Conservation (phyloP, 345 rosid genomes). For the Eutrema japonicum region DNA sequence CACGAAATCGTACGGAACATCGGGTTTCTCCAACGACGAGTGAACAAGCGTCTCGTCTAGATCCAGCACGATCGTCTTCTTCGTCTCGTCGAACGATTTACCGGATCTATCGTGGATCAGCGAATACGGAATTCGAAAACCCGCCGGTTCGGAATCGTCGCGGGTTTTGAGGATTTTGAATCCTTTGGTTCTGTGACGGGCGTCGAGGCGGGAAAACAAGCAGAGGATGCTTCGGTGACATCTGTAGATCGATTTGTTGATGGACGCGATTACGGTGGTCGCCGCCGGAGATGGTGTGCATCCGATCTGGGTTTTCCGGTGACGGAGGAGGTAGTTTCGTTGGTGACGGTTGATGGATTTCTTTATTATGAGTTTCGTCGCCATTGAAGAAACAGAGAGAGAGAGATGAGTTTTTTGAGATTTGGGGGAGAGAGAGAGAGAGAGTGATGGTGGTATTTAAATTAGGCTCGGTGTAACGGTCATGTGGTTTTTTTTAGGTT, state of each 20-base stretch:
- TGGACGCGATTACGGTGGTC: conserved; percentile 55
- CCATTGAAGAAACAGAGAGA: conserved; percentile 53
- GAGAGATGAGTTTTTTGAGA: conserved; percentile 16
- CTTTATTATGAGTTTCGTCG: conserved; percentile 53
- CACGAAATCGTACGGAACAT: conserved; percentile 59
- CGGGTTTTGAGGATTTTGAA: conserved; percentile 55
- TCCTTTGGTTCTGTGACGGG: conserved; percentile 50
- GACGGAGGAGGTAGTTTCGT: conserved; percentile 37
- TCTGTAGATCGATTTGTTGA: conserved; percentile 63
- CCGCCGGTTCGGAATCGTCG: background rate
- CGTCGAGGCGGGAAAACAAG: conserved; percentile 62
- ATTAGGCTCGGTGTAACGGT: conserved; percentile 79
- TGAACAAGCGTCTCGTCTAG: conserved; percentile 90
- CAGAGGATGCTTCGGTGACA: conserved; percentile 70
- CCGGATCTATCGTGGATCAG: conserved; percentile 40
- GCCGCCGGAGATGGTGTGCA: conserved; percentile 43
- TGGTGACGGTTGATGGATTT: conserved; percentile 52
- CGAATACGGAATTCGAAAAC: background rate
- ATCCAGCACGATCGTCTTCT: conserved; percentile 79
- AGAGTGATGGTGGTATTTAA: conserved; percentile 45
- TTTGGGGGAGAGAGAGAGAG: background rate
- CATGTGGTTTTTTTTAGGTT: conserved; percentile 45
- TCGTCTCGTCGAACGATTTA: conserved; percentile 40
- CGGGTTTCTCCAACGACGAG: conserved; percentile 77
- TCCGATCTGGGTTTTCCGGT: conserved; percentile 46